Percentiles rank a stretch among this genome's conserved stretches.
These are phyloP conservation scores for Saksenaea oblongispora DNA, from an alignment of 371 early-diverging fungal species.

Conservation along the genomic window DNA sequence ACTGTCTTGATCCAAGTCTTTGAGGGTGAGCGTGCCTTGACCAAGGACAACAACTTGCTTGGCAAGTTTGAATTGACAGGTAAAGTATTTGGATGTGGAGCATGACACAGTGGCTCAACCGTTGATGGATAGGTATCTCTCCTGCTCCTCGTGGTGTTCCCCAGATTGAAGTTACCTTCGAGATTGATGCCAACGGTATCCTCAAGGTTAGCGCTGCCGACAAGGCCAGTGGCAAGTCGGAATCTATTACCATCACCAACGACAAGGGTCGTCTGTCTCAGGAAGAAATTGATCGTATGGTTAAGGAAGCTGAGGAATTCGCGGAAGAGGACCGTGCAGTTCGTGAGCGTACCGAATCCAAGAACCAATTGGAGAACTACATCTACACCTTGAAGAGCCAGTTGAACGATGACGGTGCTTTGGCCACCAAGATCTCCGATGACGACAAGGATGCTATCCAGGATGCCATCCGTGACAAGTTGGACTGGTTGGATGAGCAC, in stretches of 20 bases:
- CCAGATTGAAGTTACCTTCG: constrained; percentile 98
- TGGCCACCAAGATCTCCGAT: constrained; percentile 76
- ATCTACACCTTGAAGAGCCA: constrained; percentile 80
- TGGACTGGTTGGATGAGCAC: constrained; percentile 82
- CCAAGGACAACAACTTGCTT: constrained; percentile 96
- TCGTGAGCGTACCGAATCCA: constrained; percentile 84
- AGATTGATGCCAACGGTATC: constrained; percentile 98
- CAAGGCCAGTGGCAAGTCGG: constrained; percentile 93
- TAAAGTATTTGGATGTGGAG: constrained; percentile 16
- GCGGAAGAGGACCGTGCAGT: constrained; percentile 87
- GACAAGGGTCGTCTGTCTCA: constrained; percentile 95
- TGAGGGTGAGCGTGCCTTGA: constrained; percentile 97
- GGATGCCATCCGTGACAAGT: constrained; percentile 84
- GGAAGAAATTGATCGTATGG: constrained; percentile 96
- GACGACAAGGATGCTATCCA: constrained; percentile 87
- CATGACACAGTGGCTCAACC: neutral
- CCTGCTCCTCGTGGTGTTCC: constrained; percentile 98
- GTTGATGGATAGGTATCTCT: constrained; percentile 64
- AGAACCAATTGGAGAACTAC: constrained; percentile 86
- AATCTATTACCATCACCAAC: constrained; percentile 93
- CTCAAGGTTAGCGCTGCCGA: constrained; percentile 96
- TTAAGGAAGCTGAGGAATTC: constrained; percentile 89
- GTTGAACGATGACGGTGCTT: constrained; percentile 69
- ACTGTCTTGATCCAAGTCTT: constrained; percentile 97
- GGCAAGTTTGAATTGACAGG: constrained; percentile 97